Evolutionary conservation across 2,329 filamentous ascomycete species (phyloP).

Genomic region (Orbilia javanica): DNA sequence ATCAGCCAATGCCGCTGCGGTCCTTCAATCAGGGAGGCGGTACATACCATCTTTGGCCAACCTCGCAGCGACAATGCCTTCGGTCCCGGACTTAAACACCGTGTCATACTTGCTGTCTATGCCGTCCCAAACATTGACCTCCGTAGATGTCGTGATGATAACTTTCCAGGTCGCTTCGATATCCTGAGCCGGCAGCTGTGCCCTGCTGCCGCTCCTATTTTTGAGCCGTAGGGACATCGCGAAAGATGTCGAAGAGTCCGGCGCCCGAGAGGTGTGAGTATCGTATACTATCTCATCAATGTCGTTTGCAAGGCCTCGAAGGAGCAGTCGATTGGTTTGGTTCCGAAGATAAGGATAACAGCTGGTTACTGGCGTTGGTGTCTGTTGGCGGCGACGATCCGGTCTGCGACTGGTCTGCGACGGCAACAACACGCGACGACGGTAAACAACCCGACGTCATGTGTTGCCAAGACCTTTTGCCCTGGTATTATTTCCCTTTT

Average conservation of each 20-base stretch:
- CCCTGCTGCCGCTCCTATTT: conserved; percentile 35
- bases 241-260: conserved; percentile 2
- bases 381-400: conserved; percentile 15
- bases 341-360: neutral
- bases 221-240: conserved; percentile 47
- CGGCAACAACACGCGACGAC: conserved; percentile 34
- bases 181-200: conserved; percentile 32
- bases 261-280: neutral
- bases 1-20: neutral
- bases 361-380: neutral
- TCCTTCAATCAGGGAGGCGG: neutral
- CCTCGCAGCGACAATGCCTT: conserved; percentile 62
- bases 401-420: conserved; percentile 6
- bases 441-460: conserved; percentile 52
- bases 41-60: conserved; percentile 59
- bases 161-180: conserved; percentile 60
- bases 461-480: conserved; percentile 42
- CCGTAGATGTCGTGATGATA: conserved; percentile 61
- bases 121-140: conserved; percentile 61
- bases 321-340: neutral
- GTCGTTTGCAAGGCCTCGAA: neutral
- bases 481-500: conserved; percentile 18
- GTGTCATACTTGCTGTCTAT: conserved; percentile 56
- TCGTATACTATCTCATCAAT: conserved; percentile 28
- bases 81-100: conserved; percentile 62